Percentiles rank a stretch among this genome's conserved stretches.
phyloP scores from a whole-genome alignment of 352 stramenopile species.

The Phytophthora fragariaefolia region DNA sequence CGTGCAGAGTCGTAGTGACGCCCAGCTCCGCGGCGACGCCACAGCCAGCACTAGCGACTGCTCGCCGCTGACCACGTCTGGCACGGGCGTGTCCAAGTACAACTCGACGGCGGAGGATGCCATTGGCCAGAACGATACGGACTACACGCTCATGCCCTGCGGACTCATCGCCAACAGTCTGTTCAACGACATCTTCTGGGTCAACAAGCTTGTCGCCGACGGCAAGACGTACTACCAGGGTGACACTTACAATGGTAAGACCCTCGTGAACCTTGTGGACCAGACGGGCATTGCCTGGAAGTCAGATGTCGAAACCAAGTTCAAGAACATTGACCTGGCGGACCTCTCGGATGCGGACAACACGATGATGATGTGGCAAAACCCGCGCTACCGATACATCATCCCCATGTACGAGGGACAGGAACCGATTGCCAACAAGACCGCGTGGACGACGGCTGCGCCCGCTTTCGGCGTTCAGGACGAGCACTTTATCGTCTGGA shows the following conservation, averaged over 20 bases:
- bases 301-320: conserved; percentile 96
- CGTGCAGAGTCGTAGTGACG: conserved; percentile 89
- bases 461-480: conserved; percentile 93
- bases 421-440: conserved; percentile 71
- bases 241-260: conserved; percentile 56
- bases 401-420: conserved; percentile 75
- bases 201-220: conserved; percentile 69
- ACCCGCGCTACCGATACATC: conserved; percentile 81
- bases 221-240: conserved; percentile 68
- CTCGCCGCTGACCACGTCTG: conserved; percentile 69
- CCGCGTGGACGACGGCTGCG: conserved; percentile 72
- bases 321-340: conserved; percentile 89
- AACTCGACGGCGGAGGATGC: conserved; percentile 61
- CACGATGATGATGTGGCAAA: conserved; percentile 86
- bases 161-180: conserved; percentile 98
- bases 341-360: conserved; percentile 44
- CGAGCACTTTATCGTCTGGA: conserved; percentile 99
- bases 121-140: conserved; percentile 45
- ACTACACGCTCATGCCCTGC: conserved; percentile 96
- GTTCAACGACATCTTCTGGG: conserved; percentile 97
- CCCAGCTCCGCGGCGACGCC: conserved; percentile 86
- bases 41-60: conserved; percentile 76
- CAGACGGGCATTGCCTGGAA: conserved; percentile 98
- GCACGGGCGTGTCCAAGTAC: conserved; percentile 64
- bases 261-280: conserved; percentile 89